Evolutionary conservation across 306 rosid species (phyloP).

Genomic region (Quercus wislizeni): DNA sequence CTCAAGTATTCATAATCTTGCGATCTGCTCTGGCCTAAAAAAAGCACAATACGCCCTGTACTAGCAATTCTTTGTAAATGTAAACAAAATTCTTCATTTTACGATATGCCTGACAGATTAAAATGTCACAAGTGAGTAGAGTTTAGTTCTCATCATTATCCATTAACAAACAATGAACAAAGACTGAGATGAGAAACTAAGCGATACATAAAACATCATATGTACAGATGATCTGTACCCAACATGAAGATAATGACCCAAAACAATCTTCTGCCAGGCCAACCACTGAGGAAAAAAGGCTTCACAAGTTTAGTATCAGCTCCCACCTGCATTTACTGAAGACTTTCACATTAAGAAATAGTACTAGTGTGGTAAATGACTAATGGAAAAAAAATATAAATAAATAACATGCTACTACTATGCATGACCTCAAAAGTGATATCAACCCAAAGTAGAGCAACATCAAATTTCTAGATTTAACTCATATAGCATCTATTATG

Average conservation of each 20-base stretch:
- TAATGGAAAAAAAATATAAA: not conserved
- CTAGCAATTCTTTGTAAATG: slow-evolving; percentile 23
- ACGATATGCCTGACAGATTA: slow-evolving; percentile 37
- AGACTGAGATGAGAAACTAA: slow-evolving; percentile 60
- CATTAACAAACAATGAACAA: slow-evolving; percentile 37
- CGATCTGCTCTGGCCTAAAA: no score
- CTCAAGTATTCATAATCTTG: no score
- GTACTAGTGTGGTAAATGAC: not conserved
- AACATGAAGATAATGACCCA: slow-evolving; percentile 26
- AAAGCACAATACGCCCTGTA: slow-evolving; percentile 3
- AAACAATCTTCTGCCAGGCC: slow-evolving; percentile 37
- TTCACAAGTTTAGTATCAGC: slow-evolving; percentile 25
- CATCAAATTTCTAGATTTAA: not conserved
- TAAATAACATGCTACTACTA: no score
- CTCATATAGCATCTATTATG: not conserved
- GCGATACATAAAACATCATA: slow-evolving; percentile 46
- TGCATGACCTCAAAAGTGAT: no score
- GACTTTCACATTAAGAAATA: slow-evolving; percentile 37
- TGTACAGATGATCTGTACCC: slow-evolving; percentile 49
- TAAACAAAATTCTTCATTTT: slow-evolving; percentile 43
- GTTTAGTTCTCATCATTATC: slow-evolving; percentile 58
- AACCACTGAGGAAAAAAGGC: slow-evolving; percentile 6
- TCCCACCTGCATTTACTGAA: slow-evolving; percentile 81
- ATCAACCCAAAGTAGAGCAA: no score
- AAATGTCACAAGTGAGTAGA: slow-evolving; percentile 27